Evolutionary conservation across 106 monocot genomes (phyloP), one percentile per base, ranked within the genome.

Genomic region (Dioscorea alata): DNA sequence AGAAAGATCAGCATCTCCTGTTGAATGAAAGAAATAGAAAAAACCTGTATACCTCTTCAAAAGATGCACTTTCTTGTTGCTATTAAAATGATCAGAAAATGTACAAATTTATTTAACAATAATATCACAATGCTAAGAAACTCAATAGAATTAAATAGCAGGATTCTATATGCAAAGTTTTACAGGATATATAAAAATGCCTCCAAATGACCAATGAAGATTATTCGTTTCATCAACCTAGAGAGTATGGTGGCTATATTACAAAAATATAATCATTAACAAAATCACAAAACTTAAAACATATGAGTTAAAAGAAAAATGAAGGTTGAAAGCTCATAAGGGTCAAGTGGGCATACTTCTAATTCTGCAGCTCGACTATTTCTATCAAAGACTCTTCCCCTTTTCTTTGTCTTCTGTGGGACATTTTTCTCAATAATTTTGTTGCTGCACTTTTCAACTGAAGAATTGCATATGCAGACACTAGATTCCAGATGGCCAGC

Each of bases 361-460:
- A 96, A 51, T 74, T 89, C 80, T 69, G 84, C 68, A 33, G 88
- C 88, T 75, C 95, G 83, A 73, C 49, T 80, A 72, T 91, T 80
- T 74, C 95, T 81, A 75, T 96, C 91, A 84, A 91, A 96, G 33
- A 48, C 31, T 74, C 91, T 81, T 49, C 95, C 95, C 68, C 88
- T 86, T 81, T 95, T 95, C 66, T 79, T 88, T 42, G 72, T 79
- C 51, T 67, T 85, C 17, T 35, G 32, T 18, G 61, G 51, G 42
- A 31, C 18, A 20, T 79, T 71, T 63, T 69, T 60, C 12, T 63
- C 68, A 57, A 33, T 66, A 70, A 15, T 32, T 71, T 79, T 61
- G 23, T 61, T 22, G 4, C 9, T 48, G 65, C 48, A 32, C 60
- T 23, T 42, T 69, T 20, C 12, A 7, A 66, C 2, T 16, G 64